A percentile compares a stretch with the other conserved stretches of the same genome.
Evolutionary conservation across 768 basidiomycete genomes (phyloP).

Genomic region (Boletus patriciae): DNA sequence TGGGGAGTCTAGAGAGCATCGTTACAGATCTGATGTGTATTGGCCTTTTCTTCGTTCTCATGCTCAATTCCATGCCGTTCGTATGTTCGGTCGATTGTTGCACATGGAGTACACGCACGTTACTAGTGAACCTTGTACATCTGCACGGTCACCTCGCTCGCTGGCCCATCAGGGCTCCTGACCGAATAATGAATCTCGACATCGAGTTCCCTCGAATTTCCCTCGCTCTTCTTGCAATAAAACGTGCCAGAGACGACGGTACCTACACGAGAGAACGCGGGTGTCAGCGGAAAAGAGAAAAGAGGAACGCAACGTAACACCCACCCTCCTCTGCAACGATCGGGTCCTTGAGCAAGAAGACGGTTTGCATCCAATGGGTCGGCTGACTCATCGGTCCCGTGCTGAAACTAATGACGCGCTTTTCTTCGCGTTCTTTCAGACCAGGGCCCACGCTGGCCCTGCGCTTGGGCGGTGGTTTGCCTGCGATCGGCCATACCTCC

Average conservation of each 20-base stretch:
- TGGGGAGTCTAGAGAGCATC: not conserved
- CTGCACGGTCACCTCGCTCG: conserved; percentile 59
- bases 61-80: not conserved
- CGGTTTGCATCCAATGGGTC: conserved; percentile 97
- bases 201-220: conserved; percentile 85
- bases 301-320: conserved; percentile 20
- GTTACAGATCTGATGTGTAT: not conserved
- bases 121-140: conserved; percentile 73
- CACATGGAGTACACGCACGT: not conserved
- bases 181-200: conserved; percentile 83
- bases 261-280: conserved; percentile 42
- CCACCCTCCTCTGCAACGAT: conserved; percentile 73
- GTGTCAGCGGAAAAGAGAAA: not conserved
- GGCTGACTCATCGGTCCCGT: conserved; percentile 85
- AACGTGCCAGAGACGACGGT: conserved; percentile 77
- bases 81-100: not conserved
- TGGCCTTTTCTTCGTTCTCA: not conserved
- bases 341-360: conserved; percentile 82
- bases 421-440: conserved; percentile 41
- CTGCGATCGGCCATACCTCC: conserved; percentile 78
- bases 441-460: conserved; percentile 54
- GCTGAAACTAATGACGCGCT: conserved; percentile 69
- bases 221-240: conserved; percentile 73
- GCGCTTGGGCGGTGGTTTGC: conserved; percentile 58
- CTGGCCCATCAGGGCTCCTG: conserved; percentile 36